Base-by-base conservation (phyloP, 495 filamentous ascomycete genomes). In the Aspergillus sclerotiicarbonarius region DNA sequence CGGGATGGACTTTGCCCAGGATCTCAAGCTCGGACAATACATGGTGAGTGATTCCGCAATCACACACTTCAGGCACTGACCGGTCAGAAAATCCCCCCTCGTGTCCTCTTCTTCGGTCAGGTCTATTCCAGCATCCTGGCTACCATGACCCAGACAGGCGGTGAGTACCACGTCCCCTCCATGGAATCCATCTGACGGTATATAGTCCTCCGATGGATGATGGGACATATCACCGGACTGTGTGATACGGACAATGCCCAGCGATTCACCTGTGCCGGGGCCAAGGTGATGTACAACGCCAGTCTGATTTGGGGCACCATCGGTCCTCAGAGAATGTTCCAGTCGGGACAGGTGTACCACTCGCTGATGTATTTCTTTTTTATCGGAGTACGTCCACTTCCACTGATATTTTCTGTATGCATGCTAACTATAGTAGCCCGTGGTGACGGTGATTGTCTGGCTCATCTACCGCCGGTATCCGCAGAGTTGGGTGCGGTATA, bases 21-120 rank as follows among this genome's bases (percentile, higher is more conserved):
- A 82, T 51, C 54, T 82, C 5, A 81, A 82, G 62, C 53, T 80
- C 37, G 81, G 75, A 8, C 81, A 84, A 59, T 86, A 84, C 50
- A 77, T 83, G 72, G 64, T 66, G 41, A 20, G 58, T 32, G 6
- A 1, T 0, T 41, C 10, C 8, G n/a, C 7, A 13, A 9, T 0
- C 5, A 16, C 2, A 8, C 20, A 51, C 0, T 19, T 3, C 39
- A 7, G 25, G 7, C 18, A 2, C 31, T 51, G 12, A 46, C 19
- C 9, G 9, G n/a, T n/a, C 33, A 61, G 62, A 84, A 84, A 67
- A 68, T 83, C 10, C 80, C 81, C 0, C 80, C 76, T 6, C 66
- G 76, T 8, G 71, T 76, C 16, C 73, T 79, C 21, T 84, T 84
- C 61, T 75, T 70, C 59, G 79, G 73, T 8, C 81, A 85, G 56